Conservation (phyloP, 2,329 filamentous ascomycete species). For the Phoma herbarum region DNA sequence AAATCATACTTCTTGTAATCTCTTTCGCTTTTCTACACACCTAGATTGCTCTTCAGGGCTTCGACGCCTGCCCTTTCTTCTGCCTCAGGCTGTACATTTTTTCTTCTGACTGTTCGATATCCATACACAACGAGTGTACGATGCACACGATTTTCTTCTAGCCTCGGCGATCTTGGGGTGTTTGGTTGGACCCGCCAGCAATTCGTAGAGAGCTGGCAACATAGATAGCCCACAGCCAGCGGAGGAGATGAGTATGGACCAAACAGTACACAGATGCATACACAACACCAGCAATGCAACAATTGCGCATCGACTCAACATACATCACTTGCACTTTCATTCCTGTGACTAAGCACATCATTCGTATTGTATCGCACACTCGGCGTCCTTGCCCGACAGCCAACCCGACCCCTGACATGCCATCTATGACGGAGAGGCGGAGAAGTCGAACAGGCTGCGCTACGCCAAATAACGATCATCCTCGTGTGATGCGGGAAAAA, state of each 20-base stretch:
- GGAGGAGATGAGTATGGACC: neutral
- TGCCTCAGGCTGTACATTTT: neutral
- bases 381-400: neutral
- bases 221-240: neutral
- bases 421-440: neutral
- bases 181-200: neutral
- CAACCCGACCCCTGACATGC: neutral
- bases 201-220: neutral
- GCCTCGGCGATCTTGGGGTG: slow-evolving; percentile 2
- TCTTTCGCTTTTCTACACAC: slow-evolving; percentile 16
- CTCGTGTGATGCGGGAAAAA: slow-evolving; percentile 1
- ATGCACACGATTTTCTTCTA: slow-evolving; percentile 37
- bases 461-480: slow-evolving; percentile 13
- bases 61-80: slow-evolving; percentile 19
- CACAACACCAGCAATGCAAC: slow-evolving; percentile 4
- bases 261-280: slow-evolving; percentile 5
- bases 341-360: neutral
- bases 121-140: slow-evolving; percentile 36
- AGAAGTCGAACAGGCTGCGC: slow-evolving; percentile 2
- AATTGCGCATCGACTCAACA: neutral
- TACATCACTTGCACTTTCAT: neutral
- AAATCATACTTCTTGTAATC: slow-evolving; percentile 33
- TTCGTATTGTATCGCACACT: neutral
- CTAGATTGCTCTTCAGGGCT: slow-evolving; percentile 24
- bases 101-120: slow-evolving; percentile 24